Conservation (phyloP, 805 yeast species). For the Candida nitratophila region DNA sequence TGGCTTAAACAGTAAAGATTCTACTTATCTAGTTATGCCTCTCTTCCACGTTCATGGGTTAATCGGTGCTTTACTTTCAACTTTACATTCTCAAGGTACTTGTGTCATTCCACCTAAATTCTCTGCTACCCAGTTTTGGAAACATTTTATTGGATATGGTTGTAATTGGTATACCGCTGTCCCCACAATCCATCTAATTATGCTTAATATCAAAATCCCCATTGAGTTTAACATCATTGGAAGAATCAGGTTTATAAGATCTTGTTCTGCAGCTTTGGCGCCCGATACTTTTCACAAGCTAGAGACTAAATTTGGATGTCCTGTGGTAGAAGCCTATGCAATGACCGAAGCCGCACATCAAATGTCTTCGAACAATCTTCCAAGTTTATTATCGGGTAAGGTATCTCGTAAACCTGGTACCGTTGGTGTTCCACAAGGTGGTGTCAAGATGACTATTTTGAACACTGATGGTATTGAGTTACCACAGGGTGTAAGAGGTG, state of each 20-base stretch:
- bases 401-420: slow-evolving; percentile 63
- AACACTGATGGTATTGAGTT: slow-evolving; percentile 43
- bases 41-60: slow-evolving; percentile 73
- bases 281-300: slow-evolving; percentile 54
- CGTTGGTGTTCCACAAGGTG: slow-evolving; percentile 55
- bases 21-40: slow-evolving; percentile 67
- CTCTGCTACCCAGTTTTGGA: slow-evolving; percentile 57
- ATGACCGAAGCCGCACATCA: slow-evolving; percentile 82
- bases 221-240: slow-evolving; percentile 32
- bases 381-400: slow-evolving; percentile 30
- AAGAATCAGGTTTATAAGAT: slow-evolving; percentile 56
- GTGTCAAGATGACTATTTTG: slow-evolving; percentile 58
- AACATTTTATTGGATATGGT: slow-evolving; percentile 38
- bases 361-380: slow-evolving; percentile 65
- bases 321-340: slow-evolving; percentile 72
- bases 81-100: slow-evolving; percentile 53
- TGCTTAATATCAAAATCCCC: slow-evolving; percentile 48
- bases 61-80: slow-evolving; percentile 56
- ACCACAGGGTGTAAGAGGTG: slow-evolving; percentile 53
- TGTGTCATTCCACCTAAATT: slow-evolving; percentile 57
- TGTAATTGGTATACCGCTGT: slow-evolving; percentile 75
- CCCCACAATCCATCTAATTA: slow-evolving; percentile 67
- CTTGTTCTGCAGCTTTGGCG: slow-evolving; percentile 67
- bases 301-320: slow-evolving; percentile 53
- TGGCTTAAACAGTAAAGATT: slow-evolving; percentile 39